Evolutionary conservation across 805 yeast genomes (phyloP).

Genomic region (Nakazawaea wickerhamii): DNA sequence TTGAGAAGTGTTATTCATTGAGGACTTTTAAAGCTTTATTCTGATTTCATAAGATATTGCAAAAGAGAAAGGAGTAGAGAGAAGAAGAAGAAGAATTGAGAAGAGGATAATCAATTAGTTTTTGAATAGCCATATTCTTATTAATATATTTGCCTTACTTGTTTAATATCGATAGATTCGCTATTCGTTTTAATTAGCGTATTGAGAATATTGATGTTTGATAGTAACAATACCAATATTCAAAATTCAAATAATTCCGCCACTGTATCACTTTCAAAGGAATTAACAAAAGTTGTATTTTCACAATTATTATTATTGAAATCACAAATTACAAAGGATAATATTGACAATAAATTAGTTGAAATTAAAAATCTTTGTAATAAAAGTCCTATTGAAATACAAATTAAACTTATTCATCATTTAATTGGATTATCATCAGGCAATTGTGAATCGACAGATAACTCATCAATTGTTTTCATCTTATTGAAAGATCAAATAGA

Average conservation of each 20-base stretch:
- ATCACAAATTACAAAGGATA: slow-evolving; percentile 35
- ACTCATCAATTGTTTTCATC: slow-evolving; percentile 15
- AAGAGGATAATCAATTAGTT: background rate
- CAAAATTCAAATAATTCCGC: background rate
- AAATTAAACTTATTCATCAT: slow-evolving; percentile 27
- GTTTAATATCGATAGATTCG: background rate
- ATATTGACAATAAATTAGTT: slow-evolving; percentile 31
- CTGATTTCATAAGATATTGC: too few species aligned
- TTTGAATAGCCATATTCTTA: too few species aligned
- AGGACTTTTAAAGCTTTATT: too few species aligned
- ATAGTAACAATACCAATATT: background rate
- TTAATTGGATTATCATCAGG: slow-evolving; percentile 25
- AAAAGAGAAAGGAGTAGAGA: too few species aligned
- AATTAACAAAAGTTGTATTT: slow-evolving; percentile 29
- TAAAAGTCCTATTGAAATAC: slow-evolving; percentile 28
- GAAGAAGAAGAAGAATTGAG: background rate
- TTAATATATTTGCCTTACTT: too few species aligned
- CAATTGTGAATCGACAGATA: slow-evolving; percentile 21
- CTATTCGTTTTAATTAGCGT: background rate
- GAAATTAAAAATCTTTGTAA: slow-evolving; percentile 45
- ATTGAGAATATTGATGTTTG: slow-evolving; percentile 8
- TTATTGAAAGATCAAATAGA: slow-evolving; percentile 22
- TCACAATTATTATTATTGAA: slow-evolving; percentile 51
- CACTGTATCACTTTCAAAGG: slow-evolving; percentile 1
- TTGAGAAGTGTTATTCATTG: too few species aligned